Evolutionary conservation across 805 yeast species (phyloP).

Genomic region (Cyberlindnera subsufficiens): DNA sequence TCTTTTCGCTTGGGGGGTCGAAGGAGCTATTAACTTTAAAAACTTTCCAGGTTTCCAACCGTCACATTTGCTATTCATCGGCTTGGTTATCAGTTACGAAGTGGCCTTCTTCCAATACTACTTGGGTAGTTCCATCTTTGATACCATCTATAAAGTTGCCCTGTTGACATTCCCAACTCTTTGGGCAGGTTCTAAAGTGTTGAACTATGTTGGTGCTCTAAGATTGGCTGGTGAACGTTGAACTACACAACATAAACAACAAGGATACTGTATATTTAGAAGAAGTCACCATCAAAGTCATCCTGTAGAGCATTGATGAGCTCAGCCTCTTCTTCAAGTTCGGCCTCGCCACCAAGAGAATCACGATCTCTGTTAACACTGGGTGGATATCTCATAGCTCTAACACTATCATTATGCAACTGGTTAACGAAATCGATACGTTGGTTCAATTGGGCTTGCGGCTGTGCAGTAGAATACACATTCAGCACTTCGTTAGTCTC

Average conservation of each 20-base stretch:
- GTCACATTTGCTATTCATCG: conserved; percentile 14
- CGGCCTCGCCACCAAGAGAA: conserved; percentile 14
- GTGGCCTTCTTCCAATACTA: conserved; percentile 23
- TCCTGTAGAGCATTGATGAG: conserved; percentile 22
- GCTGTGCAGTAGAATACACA: conserved; percentile 80
- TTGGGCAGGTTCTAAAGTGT: conserved; percentile 24
- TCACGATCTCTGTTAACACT: conserved; percentile 20
- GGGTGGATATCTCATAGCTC: conserved; percentile 88
- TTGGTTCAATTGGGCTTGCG: conserved; percentile 84
- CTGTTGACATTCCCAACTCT: conserved; percentile 21
- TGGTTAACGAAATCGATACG: conserved; percentile 90
- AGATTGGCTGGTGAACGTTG: conserved; percentile 25
- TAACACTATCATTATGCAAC: conserved; percentile 85
- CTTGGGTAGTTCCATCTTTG: conserved; percentile 20
- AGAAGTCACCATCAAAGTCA: conserved; percentile 22
- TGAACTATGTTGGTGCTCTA: conserved; percentile 21
- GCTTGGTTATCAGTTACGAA: conserved; percentile 17
- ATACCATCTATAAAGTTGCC: conserved; percentile 14
- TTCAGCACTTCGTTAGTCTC: conserved; percentile 83
- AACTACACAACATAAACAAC: not conserved
- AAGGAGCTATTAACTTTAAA: conserved; percentile 18
- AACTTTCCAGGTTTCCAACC: conserved; percentile 15
- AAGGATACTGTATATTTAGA: conserved; percentile 6
- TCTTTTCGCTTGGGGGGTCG: conserved; percentile 13
- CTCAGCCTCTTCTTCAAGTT: conserved; percentile 21